Evolutionary conservation across 164 flowering plant genomes (phyloP), one percentile per base, ranked within the genome.

Genomic region (Piper betle): DNA sequence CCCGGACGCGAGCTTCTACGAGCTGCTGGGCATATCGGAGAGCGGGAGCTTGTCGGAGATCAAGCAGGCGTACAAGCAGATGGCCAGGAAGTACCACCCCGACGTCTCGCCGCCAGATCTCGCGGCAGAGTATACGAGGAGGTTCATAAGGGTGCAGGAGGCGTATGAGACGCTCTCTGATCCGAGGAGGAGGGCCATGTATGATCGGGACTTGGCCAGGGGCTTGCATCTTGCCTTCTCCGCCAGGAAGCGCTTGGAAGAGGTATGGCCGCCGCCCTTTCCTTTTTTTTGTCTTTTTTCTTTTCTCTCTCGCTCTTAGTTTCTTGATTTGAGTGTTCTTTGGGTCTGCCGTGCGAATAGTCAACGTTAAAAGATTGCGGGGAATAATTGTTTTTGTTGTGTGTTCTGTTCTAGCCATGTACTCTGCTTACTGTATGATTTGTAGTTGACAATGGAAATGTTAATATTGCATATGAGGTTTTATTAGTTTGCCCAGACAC

Each of bases 111-210:
- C 98, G 11, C 95, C 95, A n/a, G 91, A 72, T 61, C 77, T 73
- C 64, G 82, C 79, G 33, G 81, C 80, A 60, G 98, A 92, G 78
- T 68, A 87, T 42, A 89, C 98, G 13, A 62, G 61, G 76, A 68
- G 78, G 74, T 92, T 92, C 58, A 87, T 92, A 62, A 78, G 61
- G 68, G 91, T 92, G 12, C 96, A 89, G 77, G 93, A 87, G 71
- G 98, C 98, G 4, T 92, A 92, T 66, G 96, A 92, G 82, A 87
- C 86, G 8, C 64, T 92, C 37, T 85, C 96, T 38, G 96, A 92
- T 75, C 93, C 98, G 3, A 64, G 69, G 6, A 67, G 67, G 46
- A 74, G 93, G 58, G 93, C 82, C 12, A 9, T 87, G 71, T 92
- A 92, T 67, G 96, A 92, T 72, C 66, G 73, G 10, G 82, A 86